These are phyloP conservation scores for Cladophialophora carrionii DNA, from an alignment of 2,329 filamentous ascomycete genomes.

Conservation along the genomic window DNA sequence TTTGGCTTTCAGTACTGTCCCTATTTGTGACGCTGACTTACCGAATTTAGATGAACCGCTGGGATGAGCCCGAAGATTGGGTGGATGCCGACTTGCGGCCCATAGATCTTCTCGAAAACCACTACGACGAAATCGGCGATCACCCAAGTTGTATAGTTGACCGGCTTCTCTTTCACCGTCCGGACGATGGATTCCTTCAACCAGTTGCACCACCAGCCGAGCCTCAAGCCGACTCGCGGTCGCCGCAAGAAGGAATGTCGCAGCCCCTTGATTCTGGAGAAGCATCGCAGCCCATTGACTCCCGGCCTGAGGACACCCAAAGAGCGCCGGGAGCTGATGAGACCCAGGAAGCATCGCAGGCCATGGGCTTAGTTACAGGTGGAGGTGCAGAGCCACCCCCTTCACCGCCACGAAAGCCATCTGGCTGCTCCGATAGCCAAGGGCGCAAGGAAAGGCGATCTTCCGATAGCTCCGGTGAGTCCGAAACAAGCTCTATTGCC, in stretches of 20 bases:
- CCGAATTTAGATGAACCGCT: background rate
- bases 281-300: background rate
- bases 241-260: background rate
- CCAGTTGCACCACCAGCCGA: background rate
- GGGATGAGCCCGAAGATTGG: conserved; percentile 20
- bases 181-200: background rate
- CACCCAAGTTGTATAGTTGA: background rate
- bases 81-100: conserved; percentile 19
- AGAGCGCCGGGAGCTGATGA: background rate
- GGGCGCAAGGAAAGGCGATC: background rate
- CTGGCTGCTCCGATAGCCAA: background rate
- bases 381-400: background rate
- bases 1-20: background rate
- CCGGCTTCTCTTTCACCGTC: background rate
- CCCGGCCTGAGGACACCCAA: background rate
- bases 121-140: conserved; percentile 9
- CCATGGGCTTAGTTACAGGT: background rate
- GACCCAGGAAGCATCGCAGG: background rate
- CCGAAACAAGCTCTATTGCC: background rate
- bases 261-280: background rate
- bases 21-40: background rate
- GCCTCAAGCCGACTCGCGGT: background rate
- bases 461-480: background rate
- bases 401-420: background rate
- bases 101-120: conserved; percentile 15